Base-by-base conservation (phyloP, 495 filamentous ascomycete genomes). In the Aspergillus biplanus region DNA sequence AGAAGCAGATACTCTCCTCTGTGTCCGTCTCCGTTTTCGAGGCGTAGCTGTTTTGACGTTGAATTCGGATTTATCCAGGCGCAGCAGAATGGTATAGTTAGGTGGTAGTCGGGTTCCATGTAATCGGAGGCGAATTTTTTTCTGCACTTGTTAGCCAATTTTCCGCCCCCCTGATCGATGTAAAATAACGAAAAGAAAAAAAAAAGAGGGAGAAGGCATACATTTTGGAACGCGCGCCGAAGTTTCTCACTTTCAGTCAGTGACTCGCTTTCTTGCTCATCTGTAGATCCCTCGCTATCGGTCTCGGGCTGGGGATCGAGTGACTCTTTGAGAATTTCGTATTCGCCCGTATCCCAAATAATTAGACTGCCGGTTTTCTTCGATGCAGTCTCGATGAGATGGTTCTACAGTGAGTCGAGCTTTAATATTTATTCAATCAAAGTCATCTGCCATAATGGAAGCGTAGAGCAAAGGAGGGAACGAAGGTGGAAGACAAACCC, bases 311-410 rank as follows among this genome's bases (percentile, higher is more conserved):
- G 8, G 33, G 18, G 11, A 16, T 52, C 11, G 31, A 31, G 37
- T 9, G 83, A 80, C 56, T 84, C 79, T 33, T 84, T 83, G 9
- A 90, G 75, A 31, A 90, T 65, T 55, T 80, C 75, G 66, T 90
- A 90, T 58, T 87, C 86, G 7, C 87, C 88, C 1, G 86, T 89
- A 60, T 90, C 88, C 88, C 87, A 90, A 39, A 90, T 87, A 13
- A 90, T 80, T 15, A 90, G 75, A 15, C 84, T 88, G 2, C 88
- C 88, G 0, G 86, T 89, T 12, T 74, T 73, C 11, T 64, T 52
- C 3, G 84, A 87, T 7, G 84, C 87, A 0, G 85, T 87, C 66
- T 90, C 88, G 50, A 88, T 83, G 7, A 90, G 81, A 70, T 90
- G 86, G 61, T 88, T 90, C 85, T 89, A 32, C 0, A 52, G 6